These are phyloP conservation scores for Venturia carpophila DNA, from an alignment of 2,329 filamentous ascomycete species.

Conservation along the genomic window DNA sequence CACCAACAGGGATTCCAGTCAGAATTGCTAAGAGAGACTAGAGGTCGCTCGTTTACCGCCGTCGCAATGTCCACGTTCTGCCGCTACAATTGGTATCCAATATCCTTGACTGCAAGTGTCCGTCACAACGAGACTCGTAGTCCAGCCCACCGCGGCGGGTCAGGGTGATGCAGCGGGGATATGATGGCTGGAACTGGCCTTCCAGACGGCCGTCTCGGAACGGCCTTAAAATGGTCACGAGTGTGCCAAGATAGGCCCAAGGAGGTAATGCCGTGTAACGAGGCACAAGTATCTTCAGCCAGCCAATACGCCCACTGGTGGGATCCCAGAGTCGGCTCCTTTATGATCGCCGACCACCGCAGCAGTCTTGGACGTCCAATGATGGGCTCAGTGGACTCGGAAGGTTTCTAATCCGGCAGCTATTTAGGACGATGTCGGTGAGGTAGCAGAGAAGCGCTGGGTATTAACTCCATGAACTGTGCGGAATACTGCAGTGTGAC, in stretches of 20 bases:
- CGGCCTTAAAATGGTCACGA: neutral
- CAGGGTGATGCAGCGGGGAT: constrained; percentile 13
- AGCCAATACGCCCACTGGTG: neutral
- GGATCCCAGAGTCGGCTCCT: constrained; percentile 1
- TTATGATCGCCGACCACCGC: constrained; percentile 9
- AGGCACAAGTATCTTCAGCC: constrained; percentile 8
- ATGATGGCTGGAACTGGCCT: constrained; percentile 4
- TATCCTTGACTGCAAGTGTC: constrained; percentile 12
- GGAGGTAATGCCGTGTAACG: constrained; percentile 14
- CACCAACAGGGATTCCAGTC: neutral
- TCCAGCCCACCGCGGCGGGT: constrained; percentile 1
- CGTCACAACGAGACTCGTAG: constrained; percentile 14
- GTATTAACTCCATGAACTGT: neutral
- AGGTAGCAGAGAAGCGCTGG: neutral
- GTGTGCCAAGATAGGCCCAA: constrained; percentile 3
- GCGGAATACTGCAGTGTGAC: constrained; percentile 9
- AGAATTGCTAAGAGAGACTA: constrained; percentile 8
- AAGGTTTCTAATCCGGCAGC: constrained; percentile 2
- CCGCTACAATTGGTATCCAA: constrained; percentile 10
- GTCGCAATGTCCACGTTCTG: constrained; percentile 15
- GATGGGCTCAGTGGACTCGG: neutral
- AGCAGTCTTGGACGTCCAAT: neutral
- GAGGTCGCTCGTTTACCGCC: constrained; percentile 4
- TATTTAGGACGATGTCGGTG: constrained; percentile 6
- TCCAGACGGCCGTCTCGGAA: constrained; percentile 12